These are phyloP conservation scores for Colletotrichum spaethianum DNA, from an alignment of 2,329 filamentous ascomycete genomes.

Conservation along the genomic window DNA sequence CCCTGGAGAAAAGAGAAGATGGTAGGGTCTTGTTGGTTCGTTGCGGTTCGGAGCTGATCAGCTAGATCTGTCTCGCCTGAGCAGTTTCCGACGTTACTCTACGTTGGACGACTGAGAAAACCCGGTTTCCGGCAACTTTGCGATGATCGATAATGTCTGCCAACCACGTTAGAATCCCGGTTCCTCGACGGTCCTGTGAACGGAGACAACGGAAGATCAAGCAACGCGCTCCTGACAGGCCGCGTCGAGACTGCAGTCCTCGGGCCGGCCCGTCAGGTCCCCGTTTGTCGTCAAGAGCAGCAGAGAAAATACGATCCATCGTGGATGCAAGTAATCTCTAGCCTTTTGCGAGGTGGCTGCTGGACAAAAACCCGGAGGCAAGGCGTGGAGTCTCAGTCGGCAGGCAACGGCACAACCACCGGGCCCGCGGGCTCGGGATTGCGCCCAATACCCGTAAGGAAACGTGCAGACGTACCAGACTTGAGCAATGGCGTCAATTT, in stretches of 20 bases:
- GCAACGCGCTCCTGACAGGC: slow-evolving; percentile 15
- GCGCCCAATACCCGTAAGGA: neutral
- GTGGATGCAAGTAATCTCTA: slow-evolving; percentile 1
- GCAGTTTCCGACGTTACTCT: neutral
- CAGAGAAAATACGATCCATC: neutral
- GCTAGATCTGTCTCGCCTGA: neutral
- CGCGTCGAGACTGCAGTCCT: slow-evolving; percentile 8
- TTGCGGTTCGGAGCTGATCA: neutral
- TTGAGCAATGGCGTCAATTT: slow-evolving; percentile 35
- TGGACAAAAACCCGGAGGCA: neutral
- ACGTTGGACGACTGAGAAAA: neutral
- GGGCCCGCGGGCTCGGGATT: slow-evolving; percentile 10
- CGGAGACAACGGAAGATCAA: neutral
- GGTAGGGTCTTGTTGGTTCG: neutral
- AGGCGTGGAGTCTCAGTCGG: neutral
- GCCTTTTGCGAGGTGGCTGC: neutral
- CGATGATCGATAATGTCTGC: neutral
- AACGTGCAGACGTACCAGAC: slow-evolving; percentile 19
- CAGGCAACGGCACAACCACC: slow-evolving; percentile 14
- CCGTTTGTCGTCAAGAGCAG: neutral
- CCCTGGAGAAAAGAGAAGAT: neutral
- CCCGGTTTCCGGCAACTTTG: neutral
- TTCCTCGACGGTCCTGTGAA: neutral
- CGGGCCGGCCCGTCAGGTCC: neutral
- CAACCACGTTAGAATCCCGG: neutral